Evolutionary conservation across 2,329 filamentous ascomycete species (phyloP), one percentile per base, ranked within the genome.

Genomic region (Blastomyces silverae): DNA sequence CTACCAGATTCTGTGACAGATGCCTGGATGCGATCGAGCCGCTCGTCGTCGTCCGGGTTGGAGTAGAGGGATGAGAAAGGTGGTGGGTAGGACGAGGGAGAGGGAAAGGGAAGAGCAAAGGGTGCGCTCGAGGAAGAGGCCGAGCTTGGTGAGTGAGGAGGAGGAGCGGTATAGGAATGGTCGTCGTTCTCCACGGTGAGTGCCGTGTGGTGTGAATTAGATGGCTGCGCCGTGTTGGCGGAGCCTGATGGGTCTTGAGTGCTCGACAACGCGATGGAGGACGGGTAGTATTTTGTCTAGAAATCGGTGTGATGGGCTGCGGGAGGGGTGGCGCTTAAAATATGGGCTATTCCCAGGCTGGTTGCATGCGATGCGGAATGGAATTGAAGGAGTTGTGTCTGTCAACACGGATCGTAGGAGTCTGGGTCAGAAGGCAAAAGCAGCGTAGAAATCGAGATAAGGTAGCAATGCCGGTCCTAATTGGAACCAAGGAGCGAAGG

Each of bases 1-100:
- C 8, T 13, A 11, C 78, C 77, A 58, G 79, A 77, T 68, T 83
- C 82, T 66, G 80, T 78, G 67, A 80, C 74, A 63, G 77, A 72
- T 63, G 72, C 75, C 71, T 80, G 76, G 66, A 75, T 69, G 63
- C 71, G 75, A 71, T 75, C 73, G 69, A 71, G 67, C 64, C 79
- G 74, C 62, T 70, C 66, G 68, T 76, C 72, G 64, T 70, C 66
- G 68, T 76, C 72, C 63, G 81, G 74, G 52, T 81, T 76, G 71
- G 84, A 85, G 76, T 85, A 86, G 73, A 87, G 83, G 44, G 85
- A 85, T 65, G 84, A 86, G 77, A 87, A 88, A 67, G 85, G 83
- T 67, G 85, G 85, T 67, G 85, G 85, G 65, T 20, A 53, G 25
- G 50, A 31, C 2, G 79, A 77, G 65, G 79, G 78, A 66, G 84